These are phyloP conservation scores for Filobasidium floriforme DNA, from an alignment of 768 basidiomycete species.

Conservation along the genomic window DNA sequence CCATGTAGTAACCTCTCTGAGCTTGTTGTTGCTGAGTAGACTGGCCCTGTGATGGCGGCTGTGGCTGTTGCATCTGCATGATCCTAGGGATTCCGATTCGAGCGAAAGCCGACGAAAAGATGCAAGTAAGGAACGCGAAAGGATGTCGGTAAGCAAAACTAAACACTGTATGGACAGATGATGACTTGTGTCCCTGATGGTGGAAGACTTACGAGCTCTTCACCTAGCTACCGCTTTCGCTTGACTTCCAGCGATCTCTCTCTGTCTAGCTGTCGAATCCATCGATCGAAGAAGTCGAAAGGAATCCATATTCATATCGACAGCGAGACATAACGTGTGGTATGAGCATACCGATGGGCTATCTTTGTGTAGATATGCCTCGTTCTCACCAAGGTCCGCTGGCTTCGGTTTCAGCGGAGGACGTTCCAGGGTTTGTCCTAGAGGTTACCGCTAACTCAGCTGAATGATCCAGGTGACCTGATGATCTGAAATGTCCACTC, in stretches of 20 bases:
- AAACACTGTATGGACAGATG: not conserved
- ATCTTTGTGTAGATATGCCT: not conserved
- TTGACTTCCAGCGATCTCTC: too few relatives aligned
- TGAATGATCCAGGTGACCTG: not conserved
- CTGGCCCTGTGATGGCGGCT: not conserved
- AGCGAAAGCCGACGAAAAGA: too few relatives aligned
- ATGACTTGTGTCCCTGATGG: not conserved
- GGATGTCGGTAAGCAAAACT: not conserved
- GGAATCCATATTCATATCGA: too few relatives aligned
- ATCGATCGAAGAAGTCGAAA: too few relatives aligned
- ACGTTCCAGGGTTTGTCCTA: not conserved
- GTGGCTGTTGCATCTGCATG: conserved; percentile 5
- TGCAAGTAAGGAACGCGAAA: not conserved
- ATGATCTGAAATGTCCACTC: not conserved
- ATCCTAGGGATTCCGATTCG: not conserved
- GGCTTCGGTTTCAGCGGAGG: not conserved
- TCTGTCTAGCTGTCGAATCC: too few relatives aligned
- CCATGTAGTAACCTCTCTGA: conserved; percentile 12
- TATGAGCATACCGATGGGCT: too few relatives aligned
- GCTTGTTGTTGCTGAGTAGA: conserved; percentile 13
- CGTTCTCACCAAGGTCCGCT: not conserved
- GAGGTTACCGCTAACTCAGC: not conserved
- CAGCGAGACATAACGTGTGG: too few relatives aligned
- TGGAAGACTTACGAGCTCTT: too few relatives aligned
- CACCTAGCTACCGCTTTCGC: too few relatives aligned